phyloP scores from a whole-genome alignment of 2,329 filamentous ascomycete species.

The Talaromyces sp. region DNA sequence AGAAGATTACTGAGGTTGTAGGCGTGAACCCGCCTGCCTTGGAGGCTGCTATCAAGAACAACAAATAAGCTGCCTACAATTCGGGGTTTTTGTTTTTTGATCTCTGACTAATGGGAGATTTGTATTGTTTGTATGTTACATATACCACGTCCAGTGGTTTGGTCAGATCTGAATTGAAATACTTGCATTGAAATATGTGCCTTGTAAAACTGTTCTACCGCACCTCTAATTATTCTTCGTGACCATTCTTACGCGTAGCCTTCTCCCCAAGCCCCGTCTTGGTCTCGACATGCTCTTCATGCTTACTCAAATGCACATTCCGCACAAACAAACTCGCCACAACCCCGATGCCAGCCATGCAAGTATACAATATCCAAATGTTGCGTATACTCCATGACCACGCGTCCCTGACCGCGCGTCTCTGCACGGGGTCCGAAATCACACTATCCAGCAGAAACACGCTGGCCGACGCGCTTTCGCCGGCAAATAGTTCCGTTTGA shows the following conservation, averaged over 20 bases:
- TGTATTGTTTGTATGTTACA: constrained; percentile 5
- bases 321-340: constrained; percentile 45
- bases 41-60: constrained; percentile 38
- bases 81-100: background rate
- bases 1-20: constrained; percentile 69
- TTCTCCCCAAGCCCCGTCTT: constrained; percentile 46
- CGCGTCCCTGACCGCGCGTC: constrained; percentile 42
- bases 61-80: constrained; percentile 12
- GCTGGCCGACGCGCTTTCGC: constrained; percentile 47
- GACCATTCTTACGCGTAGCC: background rate
- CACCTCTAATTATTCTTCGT: background rate
- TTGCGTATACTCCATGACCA: constrained; percentile 51
- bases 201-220: background rate
- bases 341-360: constrained; percentile 41
- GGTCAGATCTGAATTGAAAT: background rate
- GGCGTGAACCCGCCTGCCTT: constrained; percentile 77
- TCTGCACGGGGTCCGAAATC: constrained; percentile 37
- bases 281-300: constrained; percentile 49
- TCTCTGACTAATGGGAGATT: background rate
- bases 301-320: constrained; percentile 42
- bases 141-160: background rate
- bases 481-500: constrained; percentile 33
- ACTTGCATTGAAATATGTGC: background rate
- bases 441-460: constrained; percentile 30
- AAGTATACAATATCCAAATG: constrained; percentile 50